phyloP scores from a whole-genome alignment of 805 yeast species.

The Nakazawaea wyomingensis region DNA sequence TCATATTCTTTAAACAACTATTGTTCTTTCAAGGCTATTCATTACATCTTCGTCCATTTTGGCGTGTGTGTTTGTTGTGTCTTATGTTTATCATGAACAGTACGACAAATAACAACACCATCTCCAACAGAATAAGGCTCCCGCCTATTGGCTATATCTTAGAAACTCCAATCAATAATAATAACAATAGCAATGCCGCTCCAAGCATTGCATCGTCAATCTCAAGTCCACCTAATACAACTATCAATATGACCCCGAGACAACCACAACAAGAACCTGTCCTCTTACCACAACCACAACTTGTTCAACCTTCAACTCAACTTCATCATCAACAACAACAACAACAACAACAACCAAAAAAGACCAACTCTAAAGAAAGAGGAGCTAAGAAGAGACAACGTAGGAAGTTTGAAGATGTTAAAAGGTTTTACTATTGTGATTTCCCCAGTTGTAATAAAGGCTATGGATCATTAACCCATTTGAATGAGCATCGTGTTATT shows the following conservation, averaged over 20 bases:
- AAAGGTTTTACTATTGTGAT: conserved; percentile 39
- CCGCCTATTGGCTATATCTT: neutral
- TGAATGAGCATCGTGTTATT: conserved; percentile 42
- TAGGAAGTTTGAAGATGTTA: conserved; percentile 42
- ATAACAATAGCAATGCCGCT: too few relatives aligned
- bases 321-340: neutral
- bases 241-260: neutral
- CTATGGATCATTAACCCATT: conserved; percentile 45
- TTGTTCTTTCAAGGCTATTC: too few relatives aligned
- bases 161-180: neutral
- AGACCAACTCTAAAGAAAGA: neutral
- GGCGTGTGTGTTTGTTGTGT: too few relatives aligned
- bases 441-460: conserved; percentile 37
- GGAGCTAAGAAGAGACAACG: conserved; percentile 33
- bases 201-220: neutral
- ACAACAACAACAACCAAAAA: neutral
- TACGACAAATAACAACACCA: neutral
- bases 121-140: neutral
- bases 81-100: neutral
- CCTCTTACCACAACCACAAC: neutral
- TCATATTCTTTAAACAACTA: too few relatives aligned
- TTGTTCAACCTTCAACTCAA: neutral
- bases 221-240: neutral
- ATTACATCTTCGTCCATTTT: too few relatives aligned
- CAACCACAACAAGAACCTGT: neutral